Percentiles rank a stretch among this genome's conserved stretches.
Conservation (phyloP, 177 flowering plant species). For the Vitis hybrid region DNA sequence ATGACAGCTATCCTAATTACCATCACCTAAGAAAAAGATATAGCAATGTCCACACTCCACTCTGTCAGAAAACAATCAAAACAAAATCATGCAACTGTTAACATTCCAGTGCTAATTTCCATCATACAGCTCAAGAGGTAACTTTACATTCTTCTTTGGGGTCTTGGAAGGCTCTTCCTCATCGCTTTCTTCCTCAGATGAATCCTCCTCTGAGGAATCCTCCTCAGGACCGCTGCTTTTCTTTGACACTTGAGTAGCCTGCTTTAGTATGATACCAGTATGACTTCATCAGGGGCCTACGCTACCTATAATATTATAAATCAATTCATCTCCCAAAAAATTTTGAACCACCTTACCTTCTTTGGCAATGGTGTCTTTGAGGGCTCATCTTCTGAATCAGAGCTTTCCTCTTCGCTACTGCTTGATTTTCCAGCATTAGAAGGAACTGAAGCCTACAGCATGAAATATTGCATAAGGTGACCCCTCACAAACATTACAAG, state of each 20-base stretch:
- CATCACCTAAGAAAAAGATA: background rate
- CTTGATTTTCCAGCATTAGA: conserved; percentile 8
- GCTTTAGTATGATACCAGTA: background rate
- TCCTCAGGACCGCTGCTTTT: conserved; percentile 47
- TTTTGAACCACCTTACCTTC: conserved; percentile 11
- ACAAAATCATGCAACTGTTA: background rate
- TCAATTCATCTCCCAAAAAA: background rate
- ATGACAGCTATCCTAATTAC: background rate
- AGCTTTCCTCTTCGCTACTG: conserved; percentile 22
- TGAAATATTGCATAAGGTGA: background rate
- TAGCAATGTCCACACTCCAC: background rate
- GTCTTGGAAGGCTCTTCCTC: conserved; percentile 40
- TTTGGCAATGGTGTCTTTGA: conserved; percentile 16
- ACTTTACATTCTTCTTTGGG: conserved; percentile 21
- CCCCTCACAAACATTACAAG: background rate
- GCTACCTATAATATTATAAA: background rate
- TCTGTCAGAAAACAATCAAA: background rate
- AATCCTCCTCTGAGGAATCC: conserved; percentile 23
- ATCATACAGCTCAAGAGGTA: background rate
- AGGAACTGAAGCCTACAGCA: conserved; percentile 3
- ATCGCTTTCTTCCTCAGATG: conserved; percentile 41
- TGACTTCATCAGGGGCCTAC: background rate
- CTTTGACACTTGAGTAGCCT: conserved; percentile 23
- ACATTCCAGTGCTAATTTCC: background rate
- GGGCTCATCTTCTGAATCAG: conserved; percentile 37